A percentile compares a stretch with the other conserved stretches of the same genome.
Conservation (phyloP, 768 basidiomycete genomes). For the Obba rivulosa region DNA sequence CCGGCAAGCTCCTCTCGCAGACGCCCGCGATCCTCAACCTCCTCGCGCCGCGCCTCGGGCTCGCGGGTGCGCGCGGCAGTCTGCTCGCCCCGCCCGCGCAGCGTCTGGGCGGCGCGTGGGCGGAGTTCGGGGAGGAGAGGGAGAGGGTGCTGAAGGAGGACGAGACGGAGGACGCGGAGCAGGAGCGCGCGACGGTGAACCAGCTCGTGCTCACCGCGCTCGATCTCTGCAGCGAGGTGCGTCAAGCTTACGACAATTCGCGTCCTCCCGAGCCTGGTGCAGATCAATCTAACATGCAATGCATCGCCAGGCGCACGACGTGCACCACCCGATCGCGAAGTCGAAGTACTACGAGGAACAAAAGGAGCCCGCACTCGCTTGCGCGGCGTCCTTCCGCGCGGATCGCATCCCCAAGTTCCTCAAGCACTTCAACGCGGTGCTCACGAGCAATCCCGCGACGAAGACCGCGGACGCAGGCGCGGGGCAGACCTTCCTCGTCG, state of each 20-base stretch:
- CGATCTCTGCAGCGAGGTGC: constrained; percentile 30
- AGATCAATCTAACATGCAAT: background rate
- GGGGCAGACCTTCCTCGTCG: constrained; percentile 24
- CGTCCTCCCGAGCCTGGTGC: background rate
- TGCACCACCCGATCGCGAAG: constrained; percentile 32
- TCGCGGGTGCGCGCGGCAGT: constrained; percentile 22
- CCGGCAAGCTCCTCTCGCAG: constrained; percentile 28
- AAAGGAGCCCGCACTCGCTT: constrained; percentile 28
- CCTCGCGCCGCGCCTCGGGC: constrained; percentile 29
- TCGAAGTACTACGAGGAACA: constrained; percentile 37
- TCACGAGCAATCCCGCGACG: constrained; percentile 21
- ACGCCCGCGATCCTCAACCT: constrained; percentile 33
- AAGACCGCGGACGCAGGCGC: constrained; percentile 6
- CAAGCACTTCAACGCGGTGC: constrained; percentile 30
- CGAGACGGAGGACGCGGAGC: constrained; percentile 25
- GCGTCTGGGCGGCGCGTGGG: background rate
- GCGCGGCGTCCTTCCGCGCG: constrained; percentile 30
- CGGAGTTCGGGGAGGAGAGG: background rate
- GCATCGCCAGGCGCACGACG: constrained; percentile 19
- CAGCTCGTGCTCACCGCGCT: constrained; percentile 34
- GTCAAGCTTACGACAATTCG: background rate
- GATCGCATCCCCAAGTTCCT: constrained; percentile 37
- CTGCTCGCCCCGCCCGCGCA: constrained; percentile 4
- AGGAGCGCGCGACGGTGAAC: constrained; percentile 27
- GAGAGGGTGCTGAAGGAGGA: constrained; percentile 15